Conservation (phyloP, 1,284 basidiomycete species). For the Trametes polyzona region DNA sequence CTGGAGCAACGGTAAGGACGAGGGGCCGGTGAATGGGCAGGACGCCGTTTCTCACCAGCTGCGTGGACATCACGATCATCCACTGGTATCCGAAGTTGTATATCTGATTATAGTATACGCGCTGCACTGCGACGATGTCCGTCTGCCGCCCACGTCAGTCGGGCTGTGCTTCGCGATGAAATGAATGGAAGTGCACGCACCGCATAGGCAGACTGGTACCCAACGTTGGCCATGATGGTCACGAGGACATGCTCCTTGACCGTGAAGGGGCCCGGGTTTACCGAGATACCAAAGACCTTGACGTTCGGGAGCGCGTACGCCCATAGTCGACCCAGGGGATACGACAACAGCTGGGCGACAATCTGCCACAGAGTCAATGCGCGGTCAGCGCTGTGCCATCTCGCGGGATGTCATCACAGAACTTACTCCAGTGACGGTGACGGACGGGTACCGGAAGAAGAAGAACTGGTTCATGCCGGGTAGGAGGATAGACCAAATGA, state of each 20-base stretch:
- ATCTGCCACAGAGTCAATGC: constrained; percentile 36
- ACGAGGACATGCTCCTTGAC: constrained; percentile 60
- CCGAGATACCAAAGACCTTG: constrained; percentile 58
- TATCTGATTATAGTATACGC: constrained; percentile 67
- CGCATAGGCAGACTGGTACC: constrained; percentile 44
- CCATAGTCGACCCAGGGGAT: constrained; percentile 64
- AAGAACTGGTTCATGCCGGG: constrained; percentile 69
- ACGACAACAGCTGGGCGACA: constrained; percentile 62
- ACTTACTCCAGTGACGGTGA: constrained; percentile 42
- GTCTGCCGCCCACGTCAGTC: constrained; percentile 45
- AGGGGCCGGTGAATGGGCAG: constrained; percentile 31
- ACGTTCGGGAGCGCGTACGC: constrained; percentile 55
- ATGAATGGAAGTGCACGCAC: constrained; percentile 24
- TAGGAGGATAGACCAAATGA: constrained; percentile 60
- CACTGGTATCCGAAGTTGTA: constrained; percentile 75
- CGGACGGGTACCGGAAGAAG: constrained; percentile 68
- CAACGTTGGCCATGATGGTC: constrained; percentile 66
- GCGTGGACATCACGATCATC: constrained; percentile 81
- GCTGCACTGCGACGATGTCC: constrained; percentile 79
- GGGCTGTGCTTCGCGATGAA: background rate
- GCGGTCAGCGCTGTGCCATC: background rate
- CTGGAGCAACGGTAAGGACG: constrained; percentile 73
- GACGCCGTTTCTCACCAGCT: constrained; percentile 51
- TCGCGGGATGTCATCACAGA: constrained; percentile 28
- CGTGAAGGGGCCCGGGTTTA: constrained; percentile 68